Percentiles rank a stretch among this genome's conserved stretches.
Conservation (phyloP, 2,329 filamentous ascomycete species). For the Hymenoscyphus linearis region DNA sequence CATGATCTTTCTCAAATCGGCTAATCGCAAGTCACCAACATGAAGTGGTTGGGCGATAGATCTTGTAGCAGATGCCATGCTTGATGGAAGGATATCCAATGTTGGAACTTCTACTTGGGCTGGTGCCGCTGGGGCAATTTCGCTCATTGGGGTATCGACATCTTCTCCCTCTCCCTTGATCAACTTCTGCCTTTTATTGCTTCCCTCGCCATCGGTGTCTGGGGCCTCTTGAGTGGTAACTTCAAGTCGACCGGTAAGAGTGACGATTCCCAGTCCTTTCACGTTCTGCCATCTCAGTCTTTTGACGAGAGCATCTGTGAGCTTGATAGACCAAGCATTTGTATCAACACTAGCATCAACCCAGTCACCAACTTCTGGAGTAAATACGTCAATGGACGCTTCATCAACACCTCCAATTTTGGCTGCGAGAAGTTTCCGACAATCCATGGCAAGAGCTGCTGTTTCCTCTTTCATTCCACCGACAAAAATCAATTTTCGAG, state of each 20-base stretch:
- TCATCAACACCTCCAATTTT: slow-evolving; percentile 39
- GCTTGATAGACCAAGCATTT: slow-evolving; percentile 92
- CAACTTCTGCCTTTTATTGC: slow-evolving; percentile 39
- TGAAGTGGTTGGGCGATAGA: slow-evolving; percentile 83
- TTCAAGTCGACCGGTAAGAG: slow-evolving; percentile 73
- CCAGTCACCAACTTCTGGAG: slow-evolving; percentile 65
- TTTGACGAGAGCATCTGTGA: slow-evolving; percentile 79
- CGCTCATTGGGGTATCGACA: slow-evolving; percentile 25
- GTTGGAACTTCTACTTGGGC: slow-evolving; percentile 24
- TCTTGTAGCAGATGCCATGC: slow-evolving; percentile 65
- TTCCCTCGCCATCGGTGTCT: slow-evolving; percentile 35
- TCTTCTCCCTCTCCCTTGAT: slow-evolving; percentile 42
- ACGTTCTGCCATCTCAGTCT: slow-evolving; percentile 94
- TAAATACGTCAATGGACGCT: slow-evolving; percentile 66
- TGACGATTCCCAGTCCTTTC: slow-evolving; percentile 81
- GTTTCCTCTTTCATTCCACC: slow-evolving; percentile 79
- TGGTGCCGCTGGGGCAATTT: slow-evolving; percentile 17
- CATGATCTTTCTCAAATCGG: slow-evolving; percentile 82
- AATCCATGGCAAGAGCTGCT: slow-evolving; percentile 69
- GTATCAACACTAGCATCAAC: slow-evolving; percentile 95
- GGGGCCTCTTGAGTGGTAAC: slow-evolving; percentile 41
- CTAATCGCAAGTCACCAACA: slow-evolving; percentile 85
- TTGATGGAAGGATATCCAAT: slow-evolving; percentile 46
- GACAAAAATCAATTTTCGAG: slow-evolving; percentile 90
- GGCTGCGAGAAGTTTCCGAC: slow-evolving; percentile 58